Percentiles rank a stretch among this genome's conserved stretches.
Conservation (phyloP, 2,329 filamentous ascomycete species). For the Apiospora koreana region DNA sequence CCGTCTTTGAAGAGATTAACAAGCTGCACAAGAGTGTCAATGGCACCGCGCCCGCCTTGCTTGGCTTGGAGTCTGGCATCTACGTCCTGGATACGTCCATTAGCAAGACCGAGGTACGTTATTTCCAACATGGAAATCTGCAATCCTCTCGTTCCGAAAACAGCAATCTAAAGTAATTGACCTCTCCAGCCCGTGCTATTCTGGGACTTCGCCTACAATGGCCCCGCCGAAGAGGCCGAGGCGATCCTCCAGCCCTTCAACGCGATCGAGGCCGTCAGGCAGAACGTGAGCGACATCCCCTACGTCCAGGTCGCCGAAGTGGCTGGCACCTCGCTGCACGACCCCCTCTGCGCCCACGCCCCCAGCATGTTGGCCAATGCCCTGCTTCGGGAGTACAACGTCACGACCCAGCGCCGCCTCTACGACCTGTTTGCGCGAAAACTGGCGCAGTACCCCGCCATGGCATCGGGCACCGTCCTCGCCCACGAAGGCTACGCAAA, state of each 20-base stretch:
- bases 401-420: conserved; percentile 24
- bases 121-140: no score
- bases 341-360: neutral
- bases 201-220: conserved; percentile 26
- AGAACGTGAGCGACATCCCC: conserved; percentile 19
- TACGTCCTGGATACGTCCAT: conserved; percentile 17
- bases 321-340: neutral
- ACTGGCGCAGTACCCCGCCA: conserved; percentile 15
- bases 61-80: conserved; percentile 19
- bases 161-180: no score
- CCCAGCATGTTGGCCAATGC: conserved; percentile 14
- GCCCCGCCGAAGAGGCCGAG: conserved; percentile 24
- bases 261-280: conserved; percentile 17
- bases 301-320: conserved; percentile 19
- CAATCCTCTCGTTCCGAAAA: no score
- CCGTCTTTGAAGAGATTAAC: conserved; percentile 24
- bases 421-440: conserved; percentile 21
- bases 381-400: conserved; percentile 24
- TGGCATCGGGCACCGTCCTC: conserved; percentile 11
- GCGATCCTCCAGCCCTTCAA: conserved; percentile 23
- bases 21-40: conserved; percentile 21
- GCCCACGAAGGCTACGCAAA: conserved; percentile 29
- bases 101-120: conserved; percentile 19
- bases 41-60: conserved; percentile 17
- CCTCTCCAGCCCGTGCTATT: conserved; percentile 22